Conservation (phyloP, 495 filamentous ascomycete species). For the Hypoxylon subgilvum region DNA sequence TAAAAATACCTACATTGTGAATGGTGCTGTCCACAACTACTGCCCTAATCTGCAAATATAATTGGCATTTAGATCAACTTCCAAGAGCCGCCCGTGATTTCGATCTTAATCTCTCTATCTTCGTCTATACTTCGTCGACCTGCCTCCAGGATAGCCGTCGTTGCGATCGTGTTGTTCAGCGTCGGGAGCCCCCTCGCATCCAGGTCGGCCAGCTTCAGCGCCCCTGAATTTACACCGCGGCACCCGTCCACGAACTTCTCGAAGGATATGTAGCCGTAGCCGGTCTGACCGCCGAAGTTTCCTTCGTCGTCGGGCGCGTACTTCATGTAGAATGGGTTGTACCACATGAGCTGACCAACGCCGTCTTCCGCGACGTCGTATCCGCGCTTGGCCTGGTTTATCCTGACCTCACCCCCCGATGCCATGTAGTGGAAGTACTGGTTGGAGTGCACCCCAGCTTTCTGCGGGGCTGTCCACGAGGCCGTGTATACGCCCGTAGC, state of each 20-base stretch:
- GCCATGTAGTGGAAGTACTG: slow-evolving; percentile 97
- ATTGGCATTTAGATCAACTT: slow-evolving; percentile 72
- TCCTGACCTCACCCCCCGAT: slow-evolving; percentile 79
- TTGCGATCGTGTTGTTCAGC: slow-evolving; percentile 85
- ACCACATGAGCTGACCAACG: slow-evolving; percentile 72
- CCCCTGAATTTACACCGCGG: slow-evolving; percentile 73
- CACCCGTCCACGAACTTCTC: slow-evolving; percentile 96
- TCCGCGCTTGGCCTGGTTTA: slow-evolving; percentile 92
- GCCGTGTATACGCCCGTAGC: slow-evolving; percentile 94
- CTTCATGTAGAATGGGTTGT: slow-evolving; percentile 96
- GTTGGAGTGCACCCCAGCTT: slow-evolving; percentile 89
- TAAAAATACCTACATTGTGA: too few relatives aligned
- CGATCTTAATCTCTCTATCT: slow-evolving; percentile 75
- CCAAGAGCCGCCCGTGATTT: slow-evolving; percentile 67
- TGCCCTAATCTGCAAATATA: too few relatives aligned
- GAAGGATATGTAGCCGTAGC: slow-evolving; percentile 89
- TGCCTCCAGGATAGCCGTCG: slow-evolving; percentile 88
- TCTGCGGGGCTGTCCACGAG: slow-evolving; percentile 91
- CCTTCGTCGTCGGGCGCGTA: slow-evolving; percentile 95
- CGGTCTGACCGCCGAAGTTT: slow-evolving; percentile 88
- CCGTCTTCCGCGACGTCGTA: slow-evolving; percentile 91
- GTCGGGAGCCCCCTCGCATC: slow-evolving; percentile 84
- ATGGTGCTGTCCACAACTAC: too few relatives aligned
- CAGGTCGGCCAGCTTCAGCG: slow-evolving; percentile 71
- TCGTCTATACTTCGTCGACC: slow-evolving; percentile 83